Conservation (phyloP, 192 early-diverging fungal genomes). For the Backusella mclennaniae region DNA sequence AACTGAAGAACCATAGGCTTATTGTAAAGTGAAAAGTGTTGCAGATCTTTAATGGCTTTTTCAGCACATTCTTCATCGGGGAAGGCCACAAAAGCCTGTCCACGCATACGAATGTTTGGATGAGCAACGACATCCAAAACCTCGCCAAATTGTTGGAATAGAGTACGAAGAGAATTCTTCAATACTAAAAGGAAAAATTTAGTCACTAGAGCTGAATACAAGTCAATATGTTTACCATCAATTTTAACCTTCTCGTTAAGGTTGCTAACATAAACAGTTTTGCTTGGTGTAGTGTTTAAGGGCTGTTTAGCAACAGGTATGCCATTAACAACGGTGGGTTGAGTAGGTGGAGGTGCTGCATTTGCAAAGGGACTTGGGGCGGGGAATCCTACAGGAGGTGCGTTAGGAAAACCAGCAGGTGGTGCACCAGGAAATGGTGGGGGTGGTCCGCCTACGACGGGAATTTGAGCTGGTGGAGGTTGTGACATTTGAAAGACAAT, state of each 20-base stretch:
- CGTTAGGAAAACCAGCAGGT: slow-evolving; percentile 9
- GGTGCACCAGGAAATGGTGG: neutral
- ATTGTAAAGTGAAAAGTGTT: slow-evolving; percentile 80
- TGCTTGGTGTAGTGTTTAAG: slow-evolving; percentile 59
- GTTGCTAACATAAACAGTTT: slow-evolving; percentile 82
- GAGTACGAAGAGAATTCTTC: slow-evolving; percentile 65
- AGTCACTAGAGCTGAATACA: neutral
- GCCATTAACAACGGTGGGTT: slow-evolving; percentile 9
- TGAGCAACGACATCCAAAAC: slow-evolving; percentile 82
- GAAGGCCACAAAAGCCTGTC: slow-evolving; percentile 94
- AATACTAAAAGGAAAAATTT: slow-evolving; percentile 40
- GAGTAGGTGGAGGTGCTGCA: neutral
- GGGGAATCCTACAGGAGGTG: slow-evolving; percentile 2
- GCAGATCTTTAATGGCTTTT: slow-evolving; percentile 78
- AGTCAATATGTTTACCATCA: slow-evolving; percentile 34
- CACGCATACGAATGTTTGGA: slow-evolving; percentile 78
- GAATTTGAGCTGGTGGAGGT: neutral
- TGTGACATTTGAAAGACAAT: neutral
- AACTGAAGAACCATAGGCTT: slow-evolving; percentile 83
- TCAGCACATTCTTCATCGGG: slow-evolving; percentile 66
- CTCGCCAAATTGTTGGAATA: slow-evolving; percentile 85
- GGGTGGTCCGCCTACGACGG: slow-evolving; percentile 6
- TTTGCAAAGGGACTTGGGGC: slow-evolving; percentile 4
- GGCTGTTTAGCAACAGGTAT: slow-evolving; percentile 53
- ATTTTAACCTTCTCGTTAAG: slow-evolving; percentile 75